Percentiles rank a stretch among this genome's conserved stretches.
Evolutionary conservation across 2,329 filamentous ascomycete genomes (phyloP).

Genomic region (Neopestalotiopsis rosae): DNA sequence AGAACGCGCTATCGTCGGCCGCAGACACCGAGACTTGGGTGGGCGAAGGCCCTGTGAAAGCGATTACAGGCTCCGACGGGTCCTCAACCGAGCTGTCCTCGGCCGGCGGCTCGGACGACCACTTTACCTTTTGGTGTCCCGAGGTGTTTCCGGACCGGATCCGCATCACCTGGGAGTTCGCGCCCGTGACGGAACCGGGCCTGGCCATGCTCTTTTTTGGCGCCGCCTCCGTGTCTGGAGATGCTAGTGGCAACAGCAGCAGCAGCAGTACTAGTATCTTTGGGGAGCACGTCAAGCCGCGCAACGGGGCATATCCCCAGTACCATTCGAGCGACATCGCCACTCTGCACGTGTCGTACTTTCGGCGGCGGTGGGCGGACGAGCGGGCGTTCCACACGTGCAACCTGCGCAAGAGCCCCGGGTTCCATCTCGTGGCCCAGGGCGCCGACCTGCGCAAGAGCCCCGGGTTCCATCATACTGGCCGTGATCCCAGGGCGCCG

Average conservation of each 20-base stretch:
- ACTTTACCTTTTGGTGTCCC: constrained; percentile 16
- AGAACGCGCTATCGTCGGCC: neutral
- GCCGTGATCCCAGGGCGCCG: constrained; percentile 12
- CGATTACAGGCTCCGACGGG: neutral
- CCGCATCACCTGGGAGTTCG: constrained; percentile 13
- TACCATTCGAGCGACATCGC: constrained; percentile 11
- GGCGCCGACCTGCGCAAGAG: constrained; percentile 10
- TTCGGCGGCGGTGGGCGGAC: constrained; percentile 10
- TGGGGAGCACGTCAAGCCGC: neutral
- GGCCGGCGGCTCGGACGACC: constrained; percentile 6
- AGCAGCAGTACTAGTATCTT: constrained; percentile 8
- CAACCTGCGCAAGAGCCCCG: constrained; percentile 8
- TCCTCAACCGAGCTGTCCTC: neutral
- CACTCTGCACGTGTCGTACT: constrained; percentile 14
- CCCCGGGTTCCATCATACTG: constrained; percentile 12
- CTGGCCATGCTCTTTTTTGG: constrained; percentile 17
- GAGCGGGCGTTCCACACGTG: constrained; percentile 15
- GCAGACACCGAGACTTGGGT: constrained; percentile 9
- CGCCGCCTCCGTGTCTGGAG: neutral
- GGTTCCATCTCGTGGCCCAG: constrained; percentile 15
- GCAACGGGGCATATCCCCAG: constrained; percentile 13
- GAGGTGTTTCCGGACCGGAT: constrained; percentile 9
- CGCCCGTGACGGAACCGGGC: constrained; percentile 5
- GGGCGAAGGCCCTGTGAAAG: constrained; percentile 7
- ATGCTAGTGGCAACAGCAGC: neutral